Conservation (phyloP, 2,329 filamentous ascomycete species). For the Calonectria montana region DNA sequence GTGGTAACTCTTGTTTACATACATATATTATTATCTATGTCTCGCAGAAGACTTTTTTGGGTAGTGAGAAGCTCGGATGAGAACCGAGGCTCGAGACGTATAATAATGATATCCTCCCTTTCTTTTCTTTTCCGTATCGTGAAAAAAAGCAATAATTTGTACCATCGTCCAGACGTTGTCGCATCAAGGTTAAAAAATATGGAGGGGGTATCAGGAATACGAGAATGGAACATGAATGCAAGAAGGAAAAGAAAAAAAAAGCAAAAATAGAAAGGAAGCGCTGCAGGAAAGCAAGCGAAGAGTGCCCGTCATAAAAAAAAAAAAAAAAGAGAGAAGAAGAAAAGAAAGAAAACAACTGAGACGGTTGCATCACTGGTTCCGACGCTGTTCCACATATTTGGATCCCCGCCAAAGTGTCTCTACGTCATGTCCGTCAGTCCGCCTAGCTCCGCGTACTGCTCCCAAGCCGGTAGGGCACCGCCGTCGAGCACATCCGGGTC, state of each 20-base stretch:
- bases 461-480: slow-evolving; percentile 53
- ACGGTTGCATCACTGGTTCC: not conserved
- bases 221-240: slow-evolving; percentile 11
- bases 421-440: slow-evolving; percentile 54
- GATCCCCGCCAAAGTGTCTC: not conserved
- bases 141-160: not conserved
- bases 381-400: not conserved
- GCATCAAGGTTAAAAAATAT: slow-evolving; percentile 27
- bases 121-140: not conserved
- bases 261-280: slow-evolving; percentile 16
- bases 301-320: not conserved
- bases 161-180: slow-evolving; percentile 17
- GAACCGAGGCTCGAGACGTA: not conserved
- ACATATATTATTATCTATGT: not conserved
- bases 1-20: not conserved
- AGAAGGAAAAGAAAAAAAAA: slow-evolving; percentile 19
- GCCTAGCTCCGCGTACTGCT: slow-evolving; percentile 59
- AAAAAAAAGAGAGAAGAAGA: not conserved
- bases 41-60: not conserved
- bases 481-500: slow-evolving; percentile 38
- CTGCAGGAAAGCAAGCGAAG: too few relatives aligned
- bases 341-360: not conserved
- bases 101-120: not conserved
- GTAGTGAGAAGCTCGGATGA: not conserved
- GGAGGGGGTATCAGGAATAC: slow-evolving; percentile 41